Percentiles rank a stretch among this genome's conserved stretches.
These are phyloP conservation scores for Cokeromyces recurvatus DNA, from an alignment of 371 early-diverging fungal genomes.

Conservation along the genomic window DNA sequence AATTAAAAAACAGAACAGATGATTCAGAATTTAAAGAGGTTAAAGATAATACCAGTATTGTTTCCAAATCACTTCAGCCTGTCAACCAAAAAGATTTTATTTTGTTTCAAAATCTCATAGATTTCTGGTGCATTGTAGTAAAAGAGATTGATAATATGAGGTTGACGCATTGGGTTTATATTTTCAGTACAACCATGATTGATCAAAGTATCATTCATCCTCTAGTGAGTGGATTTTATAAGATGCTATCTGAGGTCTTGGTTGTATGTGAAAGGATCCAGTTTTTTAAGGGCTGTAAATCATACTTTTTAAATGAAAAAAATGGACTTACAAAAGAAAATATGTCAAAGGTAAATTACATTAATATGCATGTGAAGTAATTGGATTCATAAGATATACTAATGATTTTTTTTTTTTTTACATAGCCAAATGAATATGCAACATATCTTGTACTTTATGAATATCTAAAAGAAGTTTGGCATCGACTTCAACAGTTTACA, in stretches of 20 bases:
- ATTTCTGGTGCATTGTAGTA: slow-evolving; percentile 62
- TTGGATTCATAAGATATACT: too few species aligned
- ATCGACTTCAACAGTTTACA: slow-evolving; percentile 64
- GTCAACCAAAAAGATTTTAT: slow-evolving; percentile 62
- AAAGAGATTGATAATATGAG: slow-evolving; percentile 36
- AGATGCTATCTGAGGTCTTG: slow-evolving; percentile 55
- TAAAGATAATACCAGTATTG: neutral
- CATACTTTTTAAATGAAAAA: neutral
- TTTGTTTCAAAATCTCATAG: slow-evolving; percentile 64
- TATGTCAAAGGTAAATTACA: neutral
- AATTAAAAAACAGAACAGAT: slow-evolving; percentile 9
- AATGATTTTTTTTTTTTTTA: too few species aligned
- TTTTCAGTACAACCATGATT: slow-evolving; percentile 50
- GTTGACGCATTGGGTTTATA: slow-evolving; percentile 57
- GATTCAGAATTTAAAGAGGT: too few species aligned
- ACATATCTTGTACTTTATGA: slow-evolving; percentile 41
- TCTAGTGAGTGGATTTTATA: slow-evolving; percentile 73
- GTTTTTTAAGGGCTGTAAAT: slow-evolving; percentile 30
- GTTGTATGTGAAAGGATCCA: slow-evolving; percentile 34
- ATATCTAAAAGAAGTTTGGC: slow-evolving; percentile 57
- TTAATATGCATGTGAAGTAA: too few species aligned
- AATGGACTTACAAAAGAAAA: neutral
- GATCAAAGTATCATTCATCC: slow-evolving; percentile 53
- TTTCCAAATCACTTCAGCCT: slow-evolving; percentile 40
- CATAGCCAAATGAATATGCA: slow-evolving; percentile 15